These are phyloP conservation scores for Solanum hybrid DNA, from an alignment of 305 asterid genomes.

Conservation along the genomic window DNA sequence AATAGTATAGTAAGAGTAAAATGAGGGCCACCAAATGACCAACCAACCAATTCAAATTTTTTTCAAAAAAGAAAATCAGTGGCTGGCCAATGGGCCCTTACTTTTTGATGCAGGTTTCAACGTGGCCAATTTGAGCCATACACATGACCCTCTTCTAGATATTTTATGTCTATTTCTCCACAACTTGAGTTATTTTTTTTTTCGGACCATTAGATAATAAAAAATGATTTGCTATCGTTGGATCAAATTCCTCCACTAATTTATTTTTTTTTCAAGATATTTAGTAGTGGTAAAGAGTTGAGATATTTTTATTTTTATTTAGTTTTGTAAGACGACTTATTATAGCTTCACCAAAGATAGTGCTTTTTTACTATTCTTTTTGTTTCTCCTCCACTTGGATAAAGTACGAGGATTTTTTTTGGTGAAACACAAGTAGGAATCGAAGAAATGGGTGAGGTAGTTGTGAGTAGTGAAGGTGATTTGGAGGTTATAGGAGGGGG, in stretches of 20 bases:
- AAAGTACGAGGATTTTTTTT: too few species aligned
- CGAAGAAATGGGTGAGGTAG: too few species aligned
- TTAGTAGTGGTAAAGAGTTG: neutral
- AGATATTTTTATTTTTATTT: neutral
- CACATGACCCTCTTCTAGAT: slow-evolving; percentile 24
- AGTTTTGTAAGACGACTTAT: neutral
- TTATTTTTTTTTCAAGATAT: slow-evolving; percentile 13
- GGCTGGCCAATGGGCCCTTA: neutral
- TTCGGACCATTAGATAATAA: slow-evolving; percentile 47
- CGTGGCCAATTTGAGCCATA: slow-evolving; percentile 57
- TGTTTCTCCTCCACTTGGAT: too few species aligned
- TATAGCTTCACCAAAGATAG: too few species aligned
- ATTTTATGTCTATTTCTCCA: slow-evolving; percentile 26
- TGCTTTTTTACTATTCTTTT: too few species aligned
- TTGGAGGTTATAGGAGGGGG: too few species aligned
- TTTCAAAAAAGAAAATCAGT: neutral
- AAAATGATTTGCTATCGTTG: slow-evolving; percentile 16
- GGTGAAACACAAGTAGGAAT: too few species aligned
- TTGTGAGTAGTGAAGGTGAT: too few species aligned
- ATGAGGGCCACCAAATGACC: slow-evolving; percentile 25
- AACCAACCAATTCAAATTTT: neutral
- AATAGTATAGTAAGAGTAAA: neutral
- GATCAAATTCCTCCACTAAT: slow-evolving; percentile 9
- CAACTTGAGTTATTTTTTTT: neutral
- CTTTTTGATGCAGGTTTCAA: slow-evolving; percentile 20